Percentiles rank a stretch among this genome's conserved stretches.
phyloP scores from a whole-genome alignment of 805 yeast genomes.

The Starmera amethionina region DNA sequence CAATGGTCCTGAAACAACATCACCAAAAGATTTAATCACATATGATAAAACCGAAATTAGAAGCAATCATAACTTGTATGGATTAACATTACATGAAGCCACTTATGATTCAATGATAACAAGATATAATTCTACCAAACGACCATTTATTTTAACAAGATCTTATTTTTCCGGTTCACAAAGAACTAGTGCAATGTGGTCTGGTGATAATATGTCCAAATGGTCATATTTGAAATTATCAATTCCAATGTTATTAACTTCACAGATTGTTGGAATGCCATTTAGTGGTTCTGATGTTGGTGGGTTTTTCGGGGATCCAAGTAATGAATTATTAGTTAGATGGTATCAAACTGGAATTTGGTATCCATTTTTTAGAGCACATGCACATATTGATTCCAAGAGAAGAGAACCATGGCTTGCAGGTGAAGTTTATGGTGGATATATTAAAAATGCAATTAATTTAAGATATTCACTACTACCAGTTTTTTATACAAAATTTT shows the following conservation, averaged over 20 bases:
- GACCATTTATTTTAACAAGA: conserved; percentile 87
- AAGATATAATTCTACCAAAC: conserved; percentile 37
- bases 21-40: conserved; percentile 76
- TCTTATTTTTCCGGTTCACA: conserved; percentile 90
- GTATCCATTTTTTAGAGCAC: conserved; percentile 95
- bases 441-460: conserved; percentile 60
- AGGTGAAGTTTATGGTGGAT: conserved; percentile 59
- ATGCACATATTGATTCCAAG: conserved; percentile 89
- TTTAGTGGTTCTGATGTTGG: conserved; percentile 96
- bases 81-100: conserved; percentile 69
- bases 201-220: conserved; percentile 90
- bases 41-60: conserved; percentile 82
- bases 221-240: conserved; percentile 83
- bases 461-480: conserved; percentile 75
- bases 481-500: conserved; percentile 68
- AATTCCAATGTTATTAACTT: conserved; percentile 79
- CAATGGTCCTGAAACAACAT: conserved; percentile 87
- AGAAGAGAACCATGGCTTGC: conserved; percentile 90
- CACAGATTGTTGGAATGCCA: conserved; percentile 79
- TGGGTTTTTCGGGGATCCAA: conserved; percentile 90
- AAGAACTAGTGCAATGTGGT: conserved; percentile 90
- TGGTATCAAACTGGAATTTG: conserved; percentile 97
- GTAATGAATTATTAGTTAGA: conserved; percentile 67
- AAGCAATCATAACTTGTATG: conserved; percentile 81
- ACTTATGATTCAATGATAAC: conserved; percentile 57